Evolutionary conservation across 2,329 filamentous ascomycete genomes (phyloP).

Genomic region (Diplodia scrobiculata): DNA sequence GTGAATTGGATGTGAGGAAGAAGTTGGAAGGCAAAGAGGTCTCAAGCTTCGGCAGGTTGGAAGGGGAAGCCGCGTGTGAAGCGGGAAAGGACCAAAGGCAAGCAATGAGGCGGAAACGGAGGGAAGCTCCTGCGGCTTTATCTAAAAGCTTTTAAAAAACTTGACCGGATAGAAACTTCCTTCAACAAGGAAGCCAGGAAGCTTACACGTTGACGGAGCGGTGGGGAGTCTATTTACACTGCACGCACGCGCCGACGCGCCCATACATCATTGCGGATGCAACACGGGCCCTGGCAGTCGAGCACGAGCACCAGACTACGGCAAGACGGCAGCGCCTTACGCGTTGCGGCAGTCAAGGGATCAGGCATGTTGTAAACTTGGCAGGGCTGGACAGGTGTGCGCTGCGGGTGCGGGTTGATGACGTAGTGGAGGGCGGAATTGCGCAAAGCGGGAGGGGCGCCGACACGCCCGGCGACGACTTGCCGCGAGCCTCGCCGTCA

Average conservation of each 20-base stretch:
- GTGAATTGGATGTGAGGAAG: background rate
- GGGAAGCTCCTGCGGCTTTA: background rate
- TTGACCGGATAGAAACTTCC: background rate
- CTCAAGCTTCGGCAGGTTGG: background rate
- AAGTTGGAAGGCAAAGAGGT: background rate
- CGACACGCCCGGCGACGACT: background rate
- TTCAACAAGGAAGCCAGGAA: background rate
- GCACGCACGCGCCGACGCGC: background rate
- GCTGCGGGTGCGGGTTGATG: background rate
- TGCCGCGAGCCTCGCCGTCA: background rate
- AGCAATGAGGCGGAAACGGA: background rate
- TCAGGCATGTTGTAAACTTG: constrained; percentile 5
- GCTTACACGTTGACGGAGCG: background rate
- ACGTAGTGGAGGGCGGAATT: background rate
- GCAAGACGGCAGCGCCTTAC: constrained; percentile 5
- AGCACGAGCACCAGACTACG: background rate
- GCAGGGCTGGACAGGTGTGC: constrained; percentile 1
- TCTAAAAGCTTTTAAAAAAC: background rate
- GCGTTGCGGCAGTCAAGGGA: constrained; percentile 1
- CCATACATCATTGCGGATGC: constrained; percentile 8
- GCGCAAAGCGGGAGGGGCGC: constrained; percentile 2
- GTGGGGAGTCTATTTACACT: background rate
- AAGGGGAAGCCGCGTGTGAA: background rate
- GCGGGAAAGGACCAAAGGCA: background rate
- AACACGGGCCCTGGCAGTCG: background rate